These are phyloP conservation scores for Phlebiopsis flavidoalba DNA, from an alignment of 768 basidiomycete genomes.

Conservation along the genomic window DNA sequence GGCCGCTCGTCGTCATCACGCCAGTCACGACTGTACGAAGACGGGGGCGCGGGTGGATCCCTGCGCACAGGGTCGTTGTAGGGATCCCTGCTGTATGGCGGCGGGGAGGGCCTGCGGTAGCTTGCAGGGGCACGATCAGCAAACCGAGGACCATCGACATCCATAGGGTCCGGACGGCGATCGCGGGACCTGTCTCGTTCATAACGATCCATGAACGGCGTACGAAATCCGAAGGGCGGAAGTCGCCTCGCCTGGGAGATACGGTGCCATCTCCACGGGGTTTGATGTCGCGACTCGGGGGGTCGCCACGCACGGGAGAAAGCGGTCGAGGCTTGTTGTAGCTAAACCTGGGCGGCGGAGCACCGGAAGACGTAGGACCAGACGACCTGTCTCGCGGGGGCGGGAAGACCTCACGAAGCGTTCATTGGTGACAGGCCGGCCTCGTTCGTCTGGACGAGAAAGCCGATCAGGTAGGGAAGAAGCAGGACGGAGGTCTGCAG, in stretches of 20 bases:
- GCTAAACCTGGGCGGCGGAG: constrained; percentile 7
- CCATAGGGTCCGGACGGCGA: constrained; percentile 18
- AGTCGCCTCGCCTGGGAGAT: constrained; percentile 17
- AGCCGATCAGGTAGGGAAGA: constrained; percentile 11
- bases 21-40: constrained; percentile 17
- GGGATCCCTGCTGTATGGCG: constrained; percentile 9
- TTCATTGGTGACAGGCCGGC: constrained; percentile 16
- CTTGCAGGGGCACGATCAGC: constrained; percentile 12
- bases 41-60: constrained; percentile 2
- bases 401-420: constrained; percentile 7
- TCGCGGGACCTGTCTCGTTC: constrained; percentile 15
- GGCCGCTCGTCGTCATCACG: constrained; percentile 16
- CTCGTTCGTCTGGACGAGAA: constrained; percentile 20
- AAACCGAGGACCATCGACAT: constrained; percentile 17
- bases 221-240: constrained; percentile 15
- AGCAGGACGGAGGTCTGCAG: neutral
- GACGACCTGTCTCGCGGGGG: neutral
- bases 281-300: constrained; percentile 11
- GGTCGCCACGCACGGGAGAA: constrained; percentile 21
- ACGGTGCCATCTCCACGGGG: constrained; percentile 15
- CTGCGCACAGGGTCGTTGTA: constrained; percentile 14
- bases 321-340: constrained; percentile 16
- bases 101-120: constrained; percentile 19
- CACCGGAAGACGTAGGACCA: neutral
- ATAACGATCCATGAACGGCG: constrained; percentile 18